Conservation (phyloP, 2,329 filamentous ascomycete species). For the Xylariaceae sp. region DNA sequence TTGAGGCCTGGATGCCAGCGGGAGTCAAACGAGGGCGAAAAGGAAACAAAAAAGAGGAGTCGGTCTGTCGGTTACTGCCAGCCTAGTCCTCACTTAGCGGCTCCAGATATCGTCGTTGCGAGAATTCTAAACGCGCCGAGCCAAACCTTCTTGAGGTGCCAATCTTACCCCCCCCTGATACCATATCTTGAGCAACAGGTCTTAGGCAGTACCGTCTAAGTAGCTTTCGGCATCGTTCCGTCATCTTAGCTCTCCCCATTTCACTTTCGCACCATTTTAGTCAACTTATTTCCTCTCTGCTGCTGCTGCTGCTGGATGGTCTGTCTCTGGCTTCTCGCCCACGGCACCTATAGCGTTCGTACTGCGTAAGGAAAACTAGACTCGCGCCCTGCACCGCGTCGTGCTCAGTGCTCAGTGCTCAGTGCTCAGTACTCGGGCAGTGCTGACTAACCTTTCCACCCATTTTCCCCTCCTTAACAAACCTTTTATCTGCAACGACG, state of each 20-base stretch:
- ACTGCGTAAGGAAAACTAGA: conserved; percentile 21
- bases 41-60: conserved; percentile 32
- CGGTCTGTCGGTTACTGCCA: conserved; percentile 28
- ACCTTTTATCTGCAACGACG: conserved; percentile 12
- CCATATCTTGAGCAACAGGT: conserved; percentile 19
- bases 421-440: too few relatives aligned
- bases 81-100: conserved; percentile 29
- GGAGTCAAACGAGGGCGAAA: not conserved
- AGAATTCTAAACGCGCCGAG: conserved; percentile 31
- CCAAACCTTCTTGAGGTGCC: conserved; percentile 31
- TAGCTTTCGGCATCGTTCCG: conserved; percentile 32
- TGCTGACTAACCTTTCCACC: conserved; percentile 11
- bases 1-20: not conserved
- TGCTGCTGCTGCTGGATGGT: conserved; percentile 9
- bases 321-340: conserved; percentile 20
- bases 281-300: conserved; percentile 32
- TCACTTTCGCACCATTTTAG: conserved; percentile 33
- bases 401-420: too few relatives aligned
- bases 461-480: conserved; percentile 9
- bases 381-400: conserved; percentile 25
- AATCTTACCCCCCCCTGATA: conserved; percentile 35
- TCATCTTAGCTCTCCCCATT: conserved; percentile 26
- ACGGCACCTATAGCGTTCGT: too few relatives aligned
- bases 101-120: conserved; percentile 29
- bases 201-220: conserved; percentile 34